phyloP scores from a whole-genome alignment of 306 rosid genomes.

The Glycyrrhiza uralensis region DNA sequence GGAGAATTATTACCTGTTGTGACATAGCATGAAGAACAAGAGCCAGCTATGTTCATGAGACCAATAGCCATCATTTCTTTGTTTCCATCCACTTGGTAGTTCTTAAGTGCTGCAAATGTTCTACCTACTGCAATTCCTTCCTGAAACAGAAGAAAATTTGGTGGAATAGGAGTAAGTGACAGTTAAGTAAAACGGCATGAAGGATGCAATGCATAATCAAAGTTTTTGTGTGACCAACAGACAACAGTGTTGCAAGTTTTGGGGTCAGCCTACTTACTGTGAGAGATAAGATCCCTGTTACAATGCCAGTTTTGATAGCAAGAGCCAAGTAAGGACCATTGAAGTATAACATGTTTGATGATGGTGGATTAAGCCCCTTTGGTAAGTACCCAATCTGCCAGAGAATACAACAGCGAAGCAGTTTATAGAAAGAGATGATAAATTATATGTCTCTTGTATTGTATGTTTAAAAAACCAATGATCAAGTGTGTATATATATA shows the following conservation, averaged over 20 bases:
- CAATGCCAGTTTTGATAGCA: constrained; percentile 87
- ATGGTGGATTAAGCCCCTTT: constrained; percentile 81
- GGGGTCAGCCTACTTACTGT: constrained; percentile 71
- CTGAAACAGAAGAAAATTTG: constrained; percentile 32
- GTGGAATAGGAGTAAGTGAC: not conserved
- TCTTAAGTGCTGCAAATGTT: constrained; percentile 82
- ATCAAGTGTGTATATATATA: not conserved
- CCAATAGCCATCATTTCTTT: constrained; percentile 99
- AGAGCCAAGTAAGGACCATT: constrained; percentile 55
- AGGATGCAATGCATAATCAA: no score
- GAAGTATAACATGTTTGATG: constrained; percentile 72
- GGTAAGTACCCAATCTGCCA: constrained; percentile 74
- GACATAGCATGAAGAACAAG: constrained; percentile 86
- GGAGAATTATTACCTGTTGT: constrained; percentile 58
- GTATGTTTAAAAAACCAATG: not conserved
- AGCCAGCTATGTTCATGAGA: constrained; percentile 86
- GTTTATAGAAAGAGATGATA: not conserved
- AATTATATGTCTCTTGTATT: not conserved
- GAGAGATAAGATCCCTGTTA: constrained; percentile 82
- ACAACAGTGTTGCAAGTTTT: not conserved
- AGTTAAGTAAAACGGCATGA: not conserved
- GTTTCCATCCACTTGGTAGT: constrained; percentile 97
- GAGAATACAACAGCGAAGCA: not conserved
- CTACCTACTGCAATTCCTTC: constrained; percentile 99
- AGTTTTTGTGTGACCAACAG: no score